These are phyloP conservation scores for Monosporascus cannonballus DNA, from an alignment of 2,329 filamentous ascomycete genomes.

Conservation along the genomic window DNA sequence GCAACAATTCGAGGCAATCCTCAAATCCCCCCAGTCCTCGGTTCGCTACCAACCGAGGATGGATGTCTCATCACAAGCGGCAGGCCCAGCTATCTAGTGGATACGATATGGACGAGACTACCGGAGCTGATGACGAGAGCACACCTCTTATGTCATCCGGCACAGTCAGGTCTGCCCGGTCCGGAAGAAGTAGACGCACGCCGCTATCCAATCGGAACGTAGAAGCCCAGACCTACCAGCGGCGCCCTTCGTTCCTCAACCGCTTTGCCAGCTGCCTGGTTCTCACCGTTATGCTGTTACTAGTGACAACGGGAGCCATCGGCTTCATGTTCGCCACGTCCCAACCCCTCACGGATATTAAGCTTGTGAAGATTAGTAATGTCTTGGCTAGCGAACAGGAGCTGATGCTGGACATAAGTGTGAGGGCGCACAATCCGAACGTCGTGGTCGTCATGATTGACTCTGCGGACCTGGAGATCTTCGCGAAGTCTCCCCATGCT, in stretches of 20 bases:
- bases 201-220: conserved; percentile 55
- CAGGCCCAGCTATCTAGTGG: conserved; percentile 54
- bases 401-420: conserved; percentile 86
- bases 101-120: conserved; percentile 77
- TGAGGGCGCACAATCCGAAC: conserved; percentile 88
- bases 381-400: conserved; percentile 92
- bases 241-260: conserved; percentile 57
- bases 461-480: conserved; percentile 84
- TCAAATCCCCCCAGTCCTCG: conserved; percentile 67
- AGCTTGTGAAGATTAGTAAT: conserved; percentile 75
- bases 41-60: conserved; percentile 26
- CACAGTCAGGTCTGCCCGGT: conserved; percentile 51
- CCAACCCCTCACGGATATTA: conserved; percentile 74
- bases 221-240: conserved; percentile 65
- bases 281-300: conserved; percentile 71
- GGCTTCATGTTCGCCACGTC: conserved; percentile 89
- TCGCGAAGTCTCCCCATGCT: conserved; percentile 88
- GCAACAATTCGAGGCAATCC: conserved; percentile 50
- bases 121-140: conserved; percentile 77
- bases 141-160: conserved; percentile 64
- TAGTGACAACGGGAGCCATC: conserved; percentile 78
- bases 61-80: conserved; percentile 36
- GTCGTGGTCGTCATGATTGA: conserved; percentile 81
- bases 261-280: conserved; percentile 83
- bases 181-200: conserved; percentile 52